Conservation (phyloP, 164 flowering plant species). For the Macadamia tetraphylla region DNA sequence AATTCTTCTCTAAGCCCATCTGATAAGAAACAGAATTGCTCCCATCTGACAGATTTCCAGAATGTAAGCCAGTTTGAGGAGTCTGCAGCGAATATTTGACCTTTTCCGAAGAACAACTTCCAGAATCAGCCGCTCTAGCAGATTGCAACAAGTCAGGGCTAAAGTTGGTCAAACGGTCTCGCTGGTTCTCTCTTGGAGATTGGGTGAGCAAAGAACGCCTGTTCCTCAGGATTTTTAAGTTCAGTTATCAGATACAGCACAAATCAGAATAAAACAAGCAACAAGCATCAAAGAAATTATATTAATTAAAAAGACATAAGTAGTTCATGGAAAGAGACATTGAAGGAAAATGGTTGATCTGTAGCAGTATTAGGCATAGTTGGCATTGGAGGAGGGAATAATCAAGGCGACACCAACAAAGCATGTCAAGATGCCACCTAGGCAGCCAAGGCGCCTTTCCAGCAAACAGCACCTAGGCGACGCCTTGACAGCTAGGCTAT, state of each 20-base stretch:
- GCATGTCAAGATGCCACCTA: no score
- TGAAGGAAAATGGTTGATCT: no score
- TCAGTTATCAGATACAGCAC: slow-evolving; percentile 2
- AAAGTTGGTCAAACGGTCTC: slow-evolving; percentile 14
- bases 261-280: neutral
- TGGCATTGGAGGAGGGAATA: no score
- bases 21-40: slow-evolving; percentile 20
- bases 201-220: slow-evolving; percentile 94
- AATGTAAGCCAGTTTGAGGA: slow-evolving; percentile 23
- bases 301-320: no score
- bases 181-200: slow-evolving; percentile 43
- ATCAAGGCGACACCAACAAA: no score
- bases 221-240: slow-evolving; percentile 11
- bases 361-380: no score
- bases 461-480: no score
- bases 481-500: no score
- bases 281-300: neutral
- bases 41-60: slow-evolving; percentile 20
- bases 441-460: no score
- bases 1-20: slow-evolving; percentile 9
- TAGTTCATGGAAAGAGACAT: no score
- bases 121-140: slow-evolving; percentile 26
- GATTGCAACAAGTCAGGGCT: slow-evolving; percentile 29
- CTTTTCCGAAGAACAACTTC: slow-evolving; percentile 28
- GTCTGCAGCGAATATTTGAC: slow-evolving; percentile 21